Percentiles rank a stretch among this genome's conserved stretches.
These are phyloP conservation scores for Thalia dealbata DNA, from an alignment of 176 grass and related monocot genomes.

Conservation along the genomic window DNA sequence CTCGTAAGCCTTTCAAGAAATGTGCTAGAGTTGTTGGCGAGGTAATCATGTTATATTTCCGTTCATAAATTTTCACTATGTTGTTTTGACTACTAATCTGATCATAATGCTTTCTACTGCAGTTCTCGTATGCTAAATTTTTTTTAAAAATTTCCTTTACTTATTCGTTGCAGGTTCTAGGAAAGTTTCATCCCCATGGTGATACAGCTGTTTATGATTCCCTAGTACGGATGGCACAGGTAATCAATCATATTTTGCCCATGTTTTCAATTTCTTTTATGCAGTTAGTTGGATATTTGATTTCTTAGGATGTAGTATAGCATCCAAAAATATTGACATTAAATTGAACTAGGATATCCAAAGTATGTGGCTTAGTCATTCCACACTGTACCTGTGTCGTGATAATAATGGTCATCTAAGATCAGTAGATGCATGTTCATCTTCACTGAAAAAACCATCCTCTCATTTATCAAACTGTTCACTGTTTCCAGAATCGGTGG, in stretches of 20 bases:
- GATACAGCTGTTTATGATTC: conserved; percentile 86
- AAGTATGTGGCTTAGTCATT: neutral
- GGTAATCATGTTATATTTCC: conserved; percentile 27
- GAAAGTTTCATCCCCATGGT: conserved; percentile 95
- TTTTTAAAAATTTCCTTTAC: neutral
- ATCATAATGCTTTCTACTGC: neutral
- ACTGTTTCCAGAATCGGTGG: too few species aligned
- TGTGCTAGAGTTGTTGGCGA: conserved; percentile 95
- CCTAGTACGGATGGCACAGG: conserved; percentile 97
- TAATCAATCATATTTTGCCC: conserved; percentile 27
- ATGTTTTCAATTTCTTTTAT: neutral
- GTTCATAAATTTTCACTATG: neutral
- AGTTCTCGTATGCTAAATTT: neutral
- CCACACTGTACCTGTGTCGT: neutral
- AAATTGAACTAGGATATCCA: neutral
- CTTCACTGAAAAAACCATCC: too few species aligned
- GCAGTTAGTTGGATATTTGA: neutral
- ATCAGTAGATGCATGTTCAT: neutral
- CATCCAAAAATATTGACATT: neutral
- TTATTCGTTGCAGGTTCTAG: conserved; percentile 55
- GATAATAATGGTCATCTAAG: neutral
- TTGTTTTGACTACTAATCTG: neutral
- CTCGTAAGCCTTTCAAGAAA: conserved; percentile 85
- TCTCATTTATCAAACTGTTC: too few species aligned
- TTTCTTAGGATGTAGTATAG: neutral